Evolutionary conservation across 2,329 filamentous ascomycete genomes (phyloP), one percentile per base, ranked within the genome.

Genomic region (Coccinonectria pachysandricola): DNA sequence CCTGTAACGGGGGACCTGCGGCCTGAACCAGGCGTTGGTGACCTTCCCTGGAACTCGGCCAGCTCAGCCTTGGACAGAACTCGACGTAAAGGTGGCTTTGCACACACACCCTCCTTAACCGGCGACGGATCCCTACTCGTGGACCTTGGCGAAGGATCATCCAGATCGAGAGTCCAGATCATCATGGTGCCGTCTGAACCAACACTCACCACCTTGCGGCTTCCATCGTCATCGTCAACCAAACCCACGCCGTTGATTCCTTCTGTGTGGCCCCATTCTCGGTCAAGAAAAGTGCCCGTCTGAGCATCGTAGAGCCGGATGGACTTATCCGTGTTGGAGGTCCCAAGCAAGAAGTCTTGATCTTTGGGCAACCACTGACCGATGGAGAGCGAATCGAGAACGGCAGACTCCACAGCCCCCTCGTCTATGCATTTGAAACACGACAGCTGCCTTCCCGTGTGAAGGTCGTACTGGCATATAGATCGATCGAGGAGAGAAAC

Each of bases 241-340:
- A 95, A 58, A 4, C 80, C 71, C 11, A 92, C 75, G 34, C 87
- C 87, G 26, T 83, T 93, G 37, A 98, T 85, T 7, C 87, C 81
- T 49, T 95, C 87, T 0, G 87, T 94, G 43, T 98, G 91, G 1
- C 91, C 91, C 73, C 86, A 95, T 56, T 96, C 91, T 20, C 85
- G 75, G 26, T 86, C 81, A 15, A 96, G 59, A 31, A 98, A 78
- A 2, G 63, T 59, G 7, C 88, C 87, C 21, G 73, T 76, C 35
- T 79, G 76, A 15, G 74, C 65, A 40, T 94, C 83, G 45, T 98
- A 98, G 10, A 98, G 62, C 18, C 91, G 70, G 30, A 98, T 79
- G 1, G 91, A 96, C 51, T 96, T 98, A 54, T 98, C 91, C 1
- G 84, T 94, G 42, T 87, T 87, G 7, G 88, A 95, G 8, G 91